Base-by-base conservation (phyloP, 257 asterid genomes). In the Paulownia fortunei region DNA sequence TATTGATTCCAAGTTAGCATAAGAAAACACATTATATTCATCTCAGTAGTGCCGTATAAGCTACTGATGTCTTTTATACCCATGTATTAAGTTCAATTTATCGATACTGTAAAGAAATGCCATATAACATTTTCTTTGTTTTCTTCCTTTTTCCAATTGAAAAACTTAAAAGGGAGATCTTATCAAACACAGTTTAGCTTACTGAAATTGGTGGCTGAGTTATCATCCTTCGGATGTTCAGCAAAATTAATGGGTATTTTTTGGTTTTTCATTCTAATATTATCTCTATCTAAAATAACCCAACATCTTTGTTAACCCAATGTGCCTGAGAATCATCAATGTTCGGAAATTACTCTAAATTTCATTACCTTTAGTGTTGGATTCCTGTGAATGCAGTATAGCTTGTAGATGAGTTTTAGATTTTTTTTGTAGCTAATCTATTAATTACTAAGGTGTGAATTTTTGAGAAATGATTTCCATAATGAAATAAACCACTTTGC, bases 321-420 rank as follows among this genome's bases (percentile, higher is more conserved):
- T 11, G 30, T 47, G 58, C 63, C 39, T 62, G 37, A 67, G 39
- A 76, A 13, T 71, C 5, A 23, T 55, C 55, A 64, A 3, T 60
- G 10, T 44, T 34, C 2, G 18, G 16, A 37, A 72, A 13, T 39
- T 73, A 16, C 36, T 36, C 46, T 71, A 23, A 5, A 26, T 52
- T 52, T 16, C 18, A 13, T 15, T 66, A 54, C 5, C 34, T 44
- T 18, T 71, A 63, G 37, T 58, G n/a, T 44, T 56, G 47, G 49
- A 11, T 37, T 68, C 70, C 32, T 78, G 58, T 5, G 30, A 77
- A 10, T 59, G 69, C 39, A 44, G n/a, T n/a, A n/a, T n/a, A n/a
- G n/a, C n/a, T n/a, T n/a, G n/a, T n/a, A n/a, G n/a, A n/a, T n/a
- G n/a, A 18, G 12, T 18, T 55, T 55, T 5, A 21, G 13, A 46